Evolutionary conservation across 805 yeast genomes (phyloP).

Genomic region (Schwanniomyces vanrijiae): DNA sequence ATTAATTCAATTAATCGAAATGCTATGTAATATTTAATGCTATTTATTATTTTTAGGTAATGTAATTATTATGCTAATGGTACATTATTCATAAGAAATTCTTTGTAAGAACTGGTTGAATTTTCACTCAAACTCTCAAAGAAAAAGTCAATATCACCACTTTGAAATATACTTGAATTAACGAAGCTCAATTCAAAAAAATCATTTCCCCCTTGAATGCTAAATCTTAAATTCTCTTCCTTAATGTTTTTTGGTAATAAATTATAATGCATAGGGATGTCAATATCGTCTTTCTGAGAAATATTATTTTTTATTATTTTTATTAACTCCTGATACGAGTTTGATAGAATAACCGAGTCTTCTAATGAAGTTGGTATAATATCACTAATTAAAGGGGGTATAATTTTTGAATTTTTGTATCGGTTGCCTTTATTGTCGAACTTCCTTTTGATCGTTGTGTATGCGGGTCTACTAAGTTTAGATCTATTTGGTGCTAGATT

Average conservation of each 20-base stretch:
- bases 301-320: constrained; percentile 14
- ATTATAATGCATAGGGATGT: constrained; percentile 20
- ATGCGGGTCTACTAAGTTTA: background rate
- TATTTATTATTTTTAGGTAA: background rate
- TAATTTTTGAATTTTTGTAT: background rate
- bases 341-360: constrained; percentile 11
- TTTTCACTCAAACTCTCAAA: constrained; percentile 12
- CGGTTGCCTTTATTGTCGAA: background rate
- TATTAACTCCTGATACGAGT: constrained; percentile 20
- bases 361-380: constrained; percentile 13
- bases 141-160: constrained; percentile 23
- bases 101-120: background rate
- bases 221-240: constrained; percentile 19
- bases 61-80: constrained; percentile 6
- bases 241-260: constrained; percentile 25
- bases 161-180: constrained; percentile 1
- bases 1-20: constrained; percentile 14
- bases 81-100: constrained; percentile 1
- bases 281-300: constrained; percentile 12
- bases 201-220: background rate
- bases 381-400: constrained; percentile 4
- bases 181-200: background rate
- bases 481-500: background rate
- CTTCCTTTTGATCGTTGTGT: background rate
- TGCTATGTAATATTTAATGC: constrained; percentile 16